Base-by-base conservation (phyloP, 2,329 filamentous ascomycete genomes). In the Alternaria longipes region DNA sequence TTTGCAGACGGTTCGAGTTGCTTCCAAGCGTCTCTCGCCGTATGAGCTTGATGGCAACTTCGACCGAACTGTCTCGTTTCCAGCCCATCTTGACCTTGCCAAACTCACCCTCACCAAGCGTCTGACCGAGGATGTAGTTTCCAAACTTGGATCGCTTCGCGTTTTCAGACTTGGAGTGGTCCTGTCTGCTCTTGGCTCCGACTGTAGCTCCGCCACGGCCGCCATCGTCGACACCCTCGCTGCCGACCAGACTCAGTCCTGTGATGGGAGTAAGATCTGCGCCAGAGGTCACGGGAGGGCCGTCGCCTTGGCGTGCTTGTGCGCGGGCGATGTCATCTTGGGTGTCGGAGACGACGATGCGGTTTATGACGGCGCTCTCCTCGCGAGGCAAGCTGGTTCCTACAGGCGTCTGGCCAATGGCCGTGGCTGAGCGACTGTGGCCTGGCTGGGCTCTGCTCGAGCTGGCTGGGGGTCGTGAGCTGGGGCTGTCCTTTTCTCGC, bases 11-110 rank as follows among this genome's bases (percentile, higher is more conserved):
- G 60, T 90, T 93, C 4, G 94, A 92, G 77, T 98, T 97, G 65
- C 88, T 90, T 47, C 94, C 94, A 40, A 99, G 87, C 20, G 88
- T 92, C 75, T 99, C 95, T 70, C 94, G 89, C 73, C 95, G 91
- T 78, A 99, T 98, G 68, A 97, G 88, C 81, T 99, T 99, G 84
- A 99, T 97, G 64, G 95, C 95, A 70, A 99, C 95, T 86, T 95
- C 76, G 32, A 97, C 91, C 66, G 90, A 94, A 62, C 93, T 94
- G 79, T 97, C 94, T 77, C 93, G 91, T 80, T 97, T 98, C 95
- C 95, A 99, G 26, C 95, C 95, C 74, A 98, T 89, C 80, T 97
- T 98, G 72, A 99, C 95, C 78, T 99, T 99, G 67, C 95, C 95
- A 78, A 99, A 99, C 80, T 99, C 95, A 64, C 95, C 95, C 82